Conservation (phyloP, 176 grass and related monocot genomes). For the Cenchrus purpureus region DNA sequence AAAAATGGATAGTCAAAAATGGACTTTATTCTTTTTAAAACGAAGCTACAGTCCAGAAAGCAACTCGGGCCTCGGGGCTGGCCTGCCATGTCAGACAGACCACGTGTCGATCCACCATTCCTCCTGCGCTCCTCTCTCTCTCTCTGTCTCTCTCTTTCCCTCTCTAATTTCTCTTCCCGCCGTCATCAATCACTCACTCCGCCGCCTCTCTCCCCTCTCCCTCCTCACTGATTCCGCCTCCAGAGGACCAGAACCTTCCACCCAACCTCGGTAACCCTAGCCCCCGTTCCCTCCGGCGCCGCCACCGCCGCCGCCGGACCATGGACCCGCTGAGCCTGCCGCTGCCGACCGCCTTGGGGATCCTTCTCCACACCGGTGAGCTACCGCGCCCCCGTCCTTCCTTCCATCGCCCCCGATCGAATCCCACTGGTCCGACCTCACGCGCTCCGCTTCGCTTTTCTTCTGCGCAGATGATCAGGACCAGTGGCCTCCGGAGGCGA, state of each 20-base stretch:
- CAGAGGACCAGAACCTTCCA: not conserved
- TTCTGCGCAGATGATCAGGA: conserved; percentile 1
- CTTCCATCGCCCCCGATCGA: not conserved
- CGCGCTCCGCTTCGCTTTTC: too few relatives aligned
- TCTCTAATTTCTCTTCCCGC: not conserved
- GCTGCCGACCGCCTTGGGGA: not conserved
- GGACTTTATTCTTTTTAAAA: too few relatives aligned
- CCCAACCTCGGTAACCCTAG: not conserved
- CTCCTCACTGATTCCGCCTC: not conserved
- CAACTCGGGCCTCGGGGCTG: not conserved
- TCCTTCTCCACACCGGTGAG: not conserved
- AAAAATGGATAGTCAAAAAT: too few relatives aligned
- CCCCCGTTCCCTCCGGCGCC: not conserved
- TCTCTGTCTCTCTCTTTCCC: not conserved
- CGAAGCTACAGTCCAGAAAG: too few relatives aligned
- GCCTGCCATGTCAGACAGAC: not conserved
- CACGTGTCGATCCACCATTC: conserved; percentile 1
- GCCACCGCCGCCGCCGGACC: not conserved
- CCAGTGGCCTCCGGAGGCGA: conserved; percentile 29
- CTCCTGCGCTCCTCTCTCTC: not conserved
- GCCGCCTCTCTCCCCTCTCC: not conserved
- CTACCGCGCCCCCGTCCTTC: not conserved
- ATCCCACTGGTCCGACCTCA: not conserved
- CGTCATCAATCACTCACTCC: not conserved
- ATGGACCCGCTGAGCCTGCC: not conserved